Percentiles rank a stretch among this genome's conserved stretches.
Conservation (phyloP, 768 basidiomycete species). For the Xerocomellus intermedius region DNA sequence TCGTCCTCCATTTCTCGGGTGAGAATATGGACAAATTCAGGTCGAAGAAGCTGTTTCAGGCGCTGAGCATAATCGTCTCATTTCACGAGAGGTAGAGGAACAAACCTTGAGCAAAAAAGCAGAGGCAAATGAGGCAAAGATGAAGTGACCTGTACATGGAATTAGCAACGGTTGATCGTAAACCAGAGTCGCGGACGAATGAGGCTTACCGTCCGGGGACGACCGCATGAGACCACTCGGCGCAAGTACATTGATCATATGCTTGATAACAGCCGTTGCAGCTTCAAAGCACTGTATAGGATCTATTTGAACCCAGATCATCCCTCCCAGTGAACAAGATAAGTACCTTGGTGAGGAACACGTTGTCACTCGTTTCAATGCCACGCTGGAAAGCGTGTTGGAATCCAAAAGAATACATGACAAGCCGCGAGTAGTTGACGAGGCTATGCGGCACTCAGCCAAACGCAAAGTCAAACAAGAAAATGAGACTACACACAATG, state of each 20-base stretch:
- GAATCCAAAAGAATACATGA: slow-evolving; percentile 86
- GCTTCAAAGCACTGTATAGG: slow-evolving; percentile 56
- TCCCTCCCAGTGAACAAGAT: not conserved
- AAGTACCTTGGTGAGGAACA: slow-evolving; percentile 66
- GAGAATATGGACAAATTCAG: slow-evolving; percentile 66
- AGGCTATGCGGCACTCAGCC: slow-evolving; percentile 43
- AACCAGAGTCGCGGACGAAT: not conserved
- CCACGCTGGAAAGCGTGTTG: slow-evolving; percentile 78
- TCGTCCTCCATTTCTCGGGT: slow-evolving; percentile 59
- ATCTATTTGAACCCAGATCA: not conserved
- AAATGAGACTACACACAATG: slow-evolving; percentile 56
- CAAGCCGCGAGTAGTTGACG: slow-evolving; percentile 73
- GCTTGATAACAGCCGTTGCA: slow-evolving; percentile 63
- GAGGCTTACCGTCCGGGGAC: slow-evolving; percentile 65
- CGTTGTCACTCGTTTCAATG: slow-evolving; percentile 55
- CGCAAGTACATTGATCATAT: slow-evolving; percentile 62
- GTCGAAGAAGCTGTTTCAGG: slow-evolving; percentile 57
- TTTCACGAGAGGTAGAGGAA: not conserved
- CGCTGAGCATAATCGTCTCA: not conserved
- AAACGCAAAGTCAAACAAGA: not conserved
- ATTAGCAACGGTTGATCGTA: not conserved
- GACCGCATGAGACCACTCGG: slow-evolving; percentile 77
- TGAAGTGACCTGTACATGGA: slow-evolving; percentile 56
- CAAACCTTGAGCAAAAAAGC: slow-evolving; percentile 78
- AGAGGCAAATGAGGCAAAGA: slow-evolving; percentile 78